Conservation (phyloP, 257 asterid species). For the Solanum infundibuliforme region DNA sequence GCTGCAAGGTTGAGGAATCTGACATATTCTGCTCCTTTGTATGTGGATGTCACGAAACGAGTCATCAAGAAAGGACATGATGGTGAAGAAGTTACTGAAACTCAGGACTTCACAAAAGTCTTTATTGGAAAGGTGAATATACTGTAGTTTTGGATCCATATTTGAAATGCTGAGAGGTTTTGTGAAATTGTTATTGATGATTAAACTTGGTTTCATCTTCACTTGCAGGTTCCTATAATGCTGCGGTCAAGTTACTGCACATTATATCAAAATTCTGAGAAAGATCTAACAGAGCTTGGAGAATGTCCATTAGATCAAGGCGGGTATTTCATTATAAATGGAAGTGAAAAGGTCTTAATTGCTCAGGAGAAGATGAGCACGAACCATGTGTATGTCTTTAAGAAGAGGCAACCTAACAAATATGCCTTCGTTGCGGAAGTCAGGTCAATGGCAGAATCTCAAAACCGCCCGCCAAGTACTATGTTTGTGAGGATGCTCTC, state of each 20-base stretch:
- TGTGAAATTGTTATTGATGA: neutral
- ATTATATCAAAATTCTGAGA: conserved; percentile 82
- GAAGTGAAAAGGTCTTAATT: conserved; percentile 95
- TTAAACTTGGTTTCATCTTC: neutral
- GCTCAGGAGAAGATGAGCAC: conserved; percentile 99
- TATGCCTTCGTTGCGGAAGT: conserved; percentile 93
- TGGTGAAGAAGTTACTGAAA: conserved; percentile 95
- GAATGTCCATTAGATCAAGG: conserved; percentile 99
- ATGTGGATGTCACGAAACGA: conserved; percentile 80
- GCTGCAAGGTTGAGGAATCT: conserved; percentile 97
- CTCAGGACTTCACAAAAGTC: conserved; percentile 93
- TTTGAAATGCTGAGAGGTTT: neutral
- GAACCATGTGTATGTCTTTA: conserved; percentile 91
- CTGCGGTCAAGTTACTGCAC: conserved; percentile 96
- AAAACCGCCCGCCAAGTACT: conserved; percentile 90
- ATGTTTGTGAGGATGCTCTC: conserved; percentile 99
- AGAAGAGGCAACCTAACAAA: conserved; percentile 98
- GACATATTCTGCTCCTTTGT: conserved; percentile 95
- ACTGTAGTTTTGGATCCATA: neutral
- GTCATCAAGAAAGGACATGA: conserved; percentile 95
- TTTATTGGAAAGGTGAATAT: conserved; percentile 87
- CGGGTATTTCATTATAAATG: conserved; percentile 89
- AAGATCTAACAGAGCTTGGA: conserved; percentile 97
- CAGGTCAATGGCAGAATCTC: conserved; percentile 94
- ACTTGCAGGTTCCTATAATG: conserved; percentile 83